Evolutionary conservation across 140 eudicot species (phyloP).

Genomic region (Artemisia princeps): DNA sequence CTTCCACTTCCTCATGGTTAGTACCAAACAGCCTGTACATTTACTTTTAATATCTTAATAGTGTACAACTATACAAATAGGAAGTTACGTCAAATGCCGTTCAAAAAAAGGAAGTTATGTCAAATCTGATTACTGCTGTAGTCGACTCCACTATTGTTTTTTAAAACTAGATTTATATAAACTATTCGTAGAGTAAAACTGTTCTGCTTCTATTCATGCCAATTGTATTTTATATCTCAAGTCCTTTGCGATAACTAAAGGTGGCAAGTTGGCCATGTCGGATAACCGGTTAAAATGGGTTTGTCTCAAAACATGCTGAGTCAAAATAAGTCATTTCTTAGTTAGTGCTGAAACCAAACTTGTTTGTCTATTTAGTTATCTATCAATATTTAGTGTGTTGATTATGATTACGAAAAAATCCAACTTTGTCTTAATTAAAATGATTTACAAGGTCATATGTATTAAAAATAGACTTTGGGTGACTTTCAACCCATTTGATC

Average conservation of each 20-base stretch:
- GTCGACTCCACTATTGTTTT: background rate
- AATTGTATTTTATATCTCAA: slow-evolving; percentile 11
- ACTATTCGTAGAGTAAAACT: background rate
- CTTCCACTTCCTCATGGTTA: slow-evolving; percentile 90
- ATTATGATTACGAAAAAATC: no score
- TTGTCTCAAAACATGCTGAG: background rate
- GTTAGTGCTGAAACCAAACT: background rate
- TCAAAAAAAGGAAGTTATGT: background rate
- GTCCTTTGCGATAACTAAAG: slow-evolving; percentile 10
- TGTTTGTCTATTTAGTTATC: no score
- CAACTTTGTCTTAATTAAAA: background rate
- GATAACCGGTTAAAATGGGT: background rate
- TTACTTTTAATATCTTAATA: slow-evolving; percentile 5
- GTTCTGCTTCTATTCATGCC: background rate
- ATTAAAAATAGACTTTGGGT: background rate
- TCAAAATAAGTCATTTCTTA: background rate
- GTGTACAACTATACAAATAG: background rate
- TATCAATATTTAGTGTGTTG: no score
- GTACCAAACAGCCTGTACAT: slow-evolving; percentile 23
- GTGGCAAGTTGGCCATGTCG: background rate
- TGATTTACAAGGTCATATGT: background rate
- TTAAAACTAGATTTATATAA: background rate
- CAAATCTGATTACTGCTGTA: slow-evolving; percentile 5
- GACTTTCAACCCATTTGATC: slow-evolving; percentile 15
- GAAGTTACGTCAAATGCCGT: background rate